Conservation (phyloP, 331 rosid species). For the Dryas integrifolia region DNA sequence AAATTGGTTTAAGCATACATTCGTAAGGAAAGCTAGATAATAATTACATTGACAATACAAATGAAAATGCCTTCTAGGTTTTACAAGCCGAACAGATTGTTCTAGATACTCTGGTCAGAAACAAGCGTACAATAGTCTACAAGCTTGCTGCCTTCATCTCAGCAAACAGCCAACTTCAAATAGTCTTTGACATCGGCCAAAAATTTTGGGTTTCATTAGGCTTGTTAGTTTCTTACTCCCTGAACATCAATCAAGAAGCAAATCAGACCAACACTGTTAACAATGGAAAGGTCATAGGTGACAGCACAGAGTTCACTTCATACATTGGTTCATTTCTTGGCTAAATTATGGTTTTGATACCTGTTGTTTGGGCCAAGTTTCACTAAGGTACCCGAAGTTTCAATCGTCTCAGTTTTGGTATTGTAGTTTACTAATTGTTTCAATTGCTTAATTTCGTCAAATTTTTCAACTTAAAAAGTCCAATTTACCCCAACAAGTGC, state of each 20-base stretch:
- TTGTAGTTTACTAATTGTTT: background rate
- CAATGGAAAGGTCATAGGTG: background rate
- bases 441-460: no score
- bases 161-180: background rate
- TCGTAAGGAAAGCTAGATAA: background rate
- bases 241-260: constrained; percentile 12
- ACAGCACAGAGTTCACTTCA: background rate
- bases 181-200: background rate
- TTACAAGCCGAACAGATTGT: background rate
- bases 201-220: background rate
- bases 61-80: background rate
- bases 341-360: no score
- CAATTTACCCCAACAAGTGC: no score
- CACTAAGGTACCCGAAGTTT: background rate
- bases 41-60: background rate
- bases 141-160: constrained; percentile 12
- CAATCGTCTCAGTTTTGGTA: background rate
- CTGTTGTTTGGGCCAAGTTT: no score
- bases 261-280: background rate
- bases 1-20: background rate
- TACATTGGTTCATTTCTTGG: background rate
- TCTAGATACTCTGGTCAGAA: constrained; percentile 8
- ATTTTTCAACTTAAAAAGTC: no score
- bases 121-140: background rate
- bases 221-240: constrained; percentile 23